Conservation (phyloP, 345 rosid genomes). For the Eucalyptus guilfoylei region DNA sequence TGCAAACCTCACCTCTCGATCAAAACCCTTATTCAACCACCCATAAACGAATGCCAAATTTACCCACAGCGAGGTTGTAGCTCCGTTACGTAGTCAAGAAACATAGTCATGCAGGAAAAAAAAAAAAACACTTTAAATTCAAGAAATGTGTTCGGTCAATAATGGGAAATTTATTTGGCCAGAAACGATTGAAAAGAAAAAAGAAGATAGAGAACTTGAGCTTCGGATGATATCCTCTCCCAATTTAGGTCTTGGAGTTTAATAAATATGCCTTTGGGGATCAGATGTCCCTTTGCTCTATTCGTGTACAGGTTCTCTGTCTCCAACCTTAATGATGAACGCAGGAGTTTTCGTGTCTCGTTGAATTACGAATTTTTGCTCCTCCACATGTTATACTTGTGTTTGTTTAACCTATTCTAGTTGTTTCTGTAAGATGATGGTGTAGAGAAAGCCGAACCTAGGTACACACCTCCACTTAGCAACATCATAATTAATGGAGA, state of each 20-base stretch:
- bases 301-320: too few relatives aligned
- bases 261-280: too few relatives aligned
- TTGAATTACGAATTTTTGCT: too few relatives aligned
- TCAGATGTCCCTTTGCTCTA: accelerated
- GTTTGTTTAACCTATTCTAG: too few relatives aligned
- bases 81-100: background rate
- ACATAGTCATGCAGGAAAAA: background rate
- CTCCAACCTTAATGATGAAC: too few relatives aligned
- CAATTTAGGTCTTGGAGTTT: accelerated
- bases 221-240: background rate
- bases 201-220: background rate
- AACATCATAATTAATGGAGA: too few relatives aligned
- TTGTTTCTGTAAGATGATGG: too few relatives aligned
- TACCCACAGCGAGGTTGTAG: background rate
- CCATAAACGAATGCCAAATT: background rate
- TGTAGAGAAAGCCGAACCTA: too few relatives aligned
- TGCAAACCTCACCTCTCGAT: background rate
- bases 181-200: background rate
- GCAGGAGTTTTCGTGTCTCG: accelerated
- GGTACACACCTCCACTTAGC: too few relatives aligned
- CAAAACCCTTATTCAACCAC: background rate
- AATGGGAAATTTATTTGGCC: background rate
- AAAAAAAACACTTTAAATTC: background rate
- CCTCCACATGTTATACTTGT: too few relatives aligned
- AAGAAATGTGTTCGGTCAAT: background rate